A percentile compares a stretch with the other conserved stretches of the same genome.
Evolutionary conservation across 352 stramenopile genomes (phyloP).

Genomic region (Phytopythium ostracodes): DNA sequence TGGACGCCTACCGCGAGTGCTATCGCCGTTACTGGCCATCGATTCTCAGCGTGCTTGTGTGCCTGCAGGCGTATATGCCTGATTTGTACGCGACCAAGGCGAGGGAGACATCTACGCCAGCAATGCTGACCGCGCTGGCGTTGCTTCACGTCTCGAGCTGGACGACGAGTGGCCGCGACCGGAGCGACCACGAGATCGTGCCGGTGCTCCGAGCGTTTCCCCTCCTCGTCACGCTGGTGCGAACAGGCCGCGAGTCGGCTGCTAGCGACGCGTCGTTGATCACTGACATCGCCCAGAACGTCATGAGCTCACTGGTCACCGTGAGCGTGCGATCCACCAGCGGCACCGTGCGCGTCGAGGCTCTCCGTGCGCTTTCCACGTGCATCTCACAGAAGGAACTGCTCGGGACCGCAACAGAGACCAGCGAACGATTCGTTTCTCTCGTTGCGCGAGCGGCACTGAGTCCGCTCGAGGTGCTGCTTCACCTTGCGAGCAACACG

Average conservation of each 20-base stretch:
- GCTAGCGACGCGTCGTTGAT: background rate
- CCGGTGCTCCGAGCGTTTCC: slow-evolving; percentile 33
- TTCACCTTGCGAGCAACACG: slow-evolving; percentile 15
- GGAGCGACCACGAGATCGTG: slow-evolving; percentile 25
- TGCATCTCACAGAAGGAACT: slow-evolving; percentile 23
- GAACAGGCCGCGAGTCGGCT: background rate
- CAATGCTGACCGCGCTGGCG: slow-evolving; percentile 28
- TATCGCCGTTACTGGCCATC: slow-evolving; percentile 5
- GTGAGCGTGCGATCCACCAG: slow-evolving; percentile 28
- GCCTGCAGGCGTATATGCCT: slow-evolving; percentile 7
- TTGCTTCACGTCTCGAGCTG: slow-evolving; percentile 47
- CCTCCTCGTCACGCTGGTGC: slow-evolving; percentile 23
- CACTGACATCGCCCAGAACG: slow-evolving; percentile 11
- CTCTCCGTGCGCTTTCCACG: slow-evolving; percentile 33
- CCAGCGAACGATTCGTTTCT: slow-evolving; percentile 15
- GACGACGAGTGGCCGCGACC: slow-evolving; percentile 23
- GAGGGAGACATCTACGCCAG: slow-evolving; percentile 15
- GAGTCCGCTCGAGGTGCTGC: slow-evolving; percentile 36
- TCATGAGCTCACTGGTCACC: slow-evolving; percentile 28
- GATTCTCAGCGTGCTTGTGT: slow-evolving; percentile 6
- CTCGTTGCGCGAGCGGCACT: slow-evolving; percentile 32
- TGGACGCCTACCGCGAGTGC: slow-evolving; percentile 6
- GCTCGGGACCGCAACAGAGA: background rate
- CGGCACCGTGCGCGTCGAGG: slow-evolving; percentile 28
- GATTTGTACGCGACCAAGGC: slow-evolving; percentile 10